Evolutionary conservation across 2,329 filamentous ascomycete genomes (phyloP), one percentile per base, ranked within the genome.

Genomic region (Fusarium clavum): DNA sequence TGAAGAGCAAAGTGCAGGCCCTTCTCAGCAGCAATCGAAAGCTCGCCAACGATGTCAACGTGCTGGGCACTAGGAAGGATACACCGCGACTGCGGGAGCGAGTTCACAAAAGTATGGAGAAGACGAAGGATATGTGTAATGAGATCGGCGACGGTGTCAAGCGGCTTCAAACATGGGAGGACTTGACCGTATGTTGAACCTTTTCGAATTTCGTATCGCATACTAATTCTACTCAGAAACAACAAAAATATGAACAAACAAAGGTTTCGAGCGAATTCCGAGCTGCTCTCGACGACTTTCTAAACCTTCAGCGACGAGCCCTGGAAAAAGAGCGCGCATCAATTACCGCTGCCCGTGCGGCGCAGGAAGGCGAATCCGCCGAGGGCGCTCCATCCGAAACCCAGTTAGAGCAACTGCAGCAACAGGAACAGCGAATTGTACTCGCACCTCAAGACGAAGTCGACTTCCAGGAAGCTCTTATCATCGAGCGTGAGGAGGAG

Each of bases 211-310:
- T 32, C 30, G 62, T 43, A 47, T 62, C 69, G 69, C 27, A 59
- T 65, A 56, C 61, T 58, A 27, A 72, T 38, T 41, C 43, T 51
- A 32, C 27, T 22, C 64, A 97, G 94, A 93, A 95, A 65, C 92
- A 94, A 57, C 96, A 99, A 84, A 97, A 95, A 81, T 98, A 97
- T 84, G 96, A 94, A 24, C 95, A 98, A 77, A 93, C 95, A 74
- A 98, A 98, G 80, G 87, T 99, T 34, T 95, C 94, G 67, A 92
- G 93, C 77, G 94, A 98, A 79, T 98, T 98, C 84, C 92, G 94
- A 78, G 88, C 92, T 38, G 92, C 93, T 51, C 88, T 98, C 62
- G 89, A 91, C 73, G 94, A 98, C 75, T 99, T 99, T 81, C 95
- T 98, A 82, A 87, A 87, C 58, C 88, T 98, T n/a, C 96, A 98